These are phyloP conservation scores for Brettanomyces bruxellensis DNA, from an alignment of 805 yeast genomes.

Conservation along the genomic window DNA sequence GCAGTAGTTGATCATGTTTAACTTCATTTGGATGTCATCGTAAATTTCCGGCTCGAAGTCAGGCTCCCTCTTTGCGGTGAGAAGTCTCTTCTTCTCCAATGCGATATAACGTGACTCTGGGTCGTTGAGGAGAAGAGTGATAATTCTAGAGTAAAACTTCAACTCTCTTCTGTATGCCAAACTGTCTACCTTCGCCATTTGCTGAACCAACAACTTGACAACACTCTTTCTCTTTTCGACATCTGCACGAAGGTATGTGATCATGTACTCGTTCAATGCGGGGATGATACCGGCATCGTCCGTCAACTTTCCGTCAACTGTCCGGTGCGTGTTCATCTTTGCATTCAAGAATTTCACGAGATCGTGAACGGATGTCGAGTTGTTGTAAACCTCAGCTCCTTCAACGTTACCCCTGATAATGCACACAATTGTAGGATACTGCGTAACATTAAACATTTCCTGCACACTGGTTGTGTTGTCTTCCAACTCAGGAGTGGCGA, in stretches of 20 bases:
- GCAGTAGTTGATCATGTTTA: constrained; percentile 28
- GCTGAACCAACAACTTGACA: constrained; percentile 27
- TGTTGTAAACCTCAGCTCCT: constrained; percentile 26
- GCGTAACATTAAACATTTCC: constrained; percentile 31
- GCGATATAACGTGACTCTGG: constrained; percentile 36
- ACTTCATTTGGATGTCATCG: constrained; percentile 43
- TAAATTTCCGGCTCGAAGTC: constrained; percentile 30
- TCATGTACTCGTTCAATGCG: constrained; percentile 23
- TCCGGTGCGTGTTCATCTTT: constrained; percentile 31
- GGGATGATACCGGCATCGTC: constrained; percentile 31
- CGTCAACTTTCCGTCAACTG: constrained; percentile 31
- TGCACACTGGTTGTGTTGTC: constrained; percentile 35
- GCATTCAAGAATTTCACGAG: constrained; percentile 43
- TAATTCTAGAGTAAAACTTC: constrained; percentile 40
- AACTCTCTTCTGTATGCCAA: constrained; percentile 16
- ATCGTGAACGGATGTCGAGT: constrained; percentile 36
- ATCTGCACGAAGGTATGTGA: constrained; percentile 23
- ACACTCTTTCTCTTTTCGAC: constrained; percentile 18
- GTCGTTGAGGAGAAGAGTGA: constrained; percentile 31
- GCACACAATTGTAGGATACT: constrained; percentile 48
- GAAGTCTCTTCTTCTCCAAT: constrained; percentile 39
- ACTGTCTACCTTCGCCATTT: constrained; percentile 25
- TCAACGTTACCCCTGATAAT: constrained; percentile 32
- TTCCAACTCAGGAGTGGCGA: constrained; percentile 37
- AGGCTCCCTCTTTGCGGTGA: constrained; percentile 29